Base-by-base conservation (phyloP, 768 basidiomycete species). In the Lactarius vividus region DNA sequence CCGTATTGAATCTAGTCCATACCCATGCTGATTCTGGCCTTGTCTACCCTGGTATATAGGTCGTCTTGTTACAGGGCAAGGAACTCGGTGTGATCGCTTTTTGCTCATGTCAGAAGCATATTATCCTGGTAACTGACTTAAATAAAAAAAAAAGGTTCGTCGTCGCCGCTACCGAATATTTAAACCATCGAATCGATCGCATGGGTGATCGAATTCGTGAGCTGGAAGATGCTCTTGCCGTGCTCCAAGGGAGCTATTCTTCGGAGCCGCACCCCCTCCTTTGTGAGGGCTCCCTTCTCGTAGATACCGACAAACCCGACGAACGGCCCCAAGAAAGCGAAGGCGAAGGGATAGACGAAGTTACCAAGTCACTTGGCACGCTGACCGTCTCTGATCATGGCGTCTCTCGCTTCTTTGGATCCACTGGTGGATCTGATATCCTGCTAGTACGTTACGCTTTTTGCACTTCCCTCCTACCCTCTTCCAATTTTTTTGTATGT, bases 1-100 rank as follows among this genome's bases (percentile, higher is more conserved):
- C 33, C 4, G 26, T 69, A 71, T 53, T 66, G 62, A 69, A 35
- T 70, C 70, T 58, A 64, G 67, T 57, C 62, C 61, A 49, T 37
- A 13, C 55, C 44, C 35, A 28, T 35, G 59, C 52, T 66, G 16
- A 62, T 55, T 16, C 8, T 40, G 20, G 5, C 29, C 18, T 18
- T 56, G 16, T n/a, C 29, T 15, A 18, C 16, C 23, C 35, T 18
- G 29, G 15, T 4, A 7, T 53, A 6, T 59, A 88, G 87, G 88
- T 31, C 88, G 86, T 71, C 78, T 91, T n/a, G 83, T 88, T 0
- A 90, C 89, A n/a, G 89, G 89, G 13, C 87, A 91, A 75, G 88
- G 88, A 65, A 89, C 88, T 61, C 82, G 90, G 88, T 85, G 72
- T 11, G 74, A 54, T 23, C 40, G 10, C 42, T 39, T 29, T 15